A percentile compares a stretch with the other conserved stretches of the same genome.
Conservation (phyloP, 352 stramenopile genomes). For the Phytophthora sansomeana region DNA sequence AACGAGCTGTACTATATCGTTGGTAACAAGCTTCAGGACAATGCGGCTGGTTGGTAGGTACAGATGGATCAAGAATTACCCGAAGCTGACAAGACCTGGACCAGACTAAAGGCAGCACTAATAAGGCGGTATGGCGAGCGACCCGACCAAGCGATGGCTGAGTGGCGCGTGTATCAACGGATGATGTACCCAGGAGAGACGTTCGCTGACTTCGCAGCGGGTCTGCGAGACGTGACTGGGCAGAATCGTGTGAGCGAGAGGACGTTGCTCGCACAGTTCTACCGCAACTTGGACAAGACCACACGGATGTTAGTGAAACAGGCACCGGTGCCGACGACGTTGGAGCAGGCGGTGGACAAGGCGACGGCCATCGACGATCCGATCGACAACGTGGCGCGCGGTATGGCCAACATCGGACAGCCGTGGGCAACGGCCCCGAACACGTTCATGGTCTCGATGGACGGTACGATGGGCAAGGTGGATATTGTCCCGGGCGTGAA, state of each 20-base stretch:
- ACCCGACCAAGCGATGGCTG: neutral
- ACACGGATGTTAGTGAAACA: neutral
- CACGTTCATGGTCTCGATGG: neutral
- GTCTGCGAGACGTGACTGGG: neutral
- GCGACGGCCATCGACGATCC: neutral
- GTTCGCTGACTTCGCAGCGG: neutral
- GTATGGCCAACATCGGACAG: neutral
- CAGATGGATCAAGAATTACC: neutral
- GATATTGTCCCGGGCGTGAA: neutral
- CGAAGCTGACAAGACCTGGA: neutral
- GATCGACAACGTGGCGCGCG: neutral
- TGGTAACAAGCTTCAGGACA: neutral
- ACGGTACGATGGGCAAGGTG: neutral
- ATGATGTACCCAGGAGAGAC: neutral
- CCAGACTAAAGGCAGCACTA: neutral
- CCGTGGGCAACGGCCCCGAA: neutral
- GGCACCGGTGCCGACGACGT: neutral
- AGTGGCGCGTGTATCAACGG: neutral
- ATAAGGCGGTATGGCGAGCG: neutral
- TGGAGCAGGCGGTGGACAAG: neutral
- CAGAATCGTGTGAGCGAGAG: neutral
- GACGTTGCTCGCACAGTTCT: neutral
- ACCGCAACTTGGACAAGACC: neutral
- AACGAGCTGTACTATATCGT: neutral
- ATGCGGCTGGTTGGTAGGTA: neutral